phyloP scores from a whole-genome alignment of 257 asterid species.

The Vinca minor region DNA sequence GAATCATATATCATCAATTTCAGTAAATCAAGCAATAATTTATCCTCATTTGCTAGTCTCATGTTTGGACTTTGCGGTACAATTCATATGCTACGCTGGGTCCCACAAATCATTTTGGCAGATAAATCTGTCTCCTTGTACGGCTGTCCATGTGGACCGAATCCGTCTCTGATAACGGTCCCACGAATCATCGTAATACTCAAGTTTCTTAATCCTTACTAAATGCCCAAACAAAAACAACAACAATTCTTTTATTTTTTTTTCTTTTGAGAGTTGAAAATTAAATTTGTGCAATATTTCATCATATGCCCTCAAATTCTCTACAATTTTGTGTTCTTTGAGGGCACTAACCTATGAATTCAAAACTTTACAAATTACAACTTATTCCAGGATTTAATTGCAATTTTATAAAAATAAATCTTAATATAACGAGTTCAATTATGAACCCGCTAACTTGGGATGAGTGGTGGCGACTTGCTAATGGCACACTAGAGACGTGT shows the following conservation, averaged over 20 bases:
- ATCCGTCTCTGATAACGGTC: background rate
- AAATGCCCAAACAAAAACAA: background rate
- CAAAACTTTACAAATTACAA: no score
- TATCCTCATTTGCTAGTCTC: constrained; percentile 17
- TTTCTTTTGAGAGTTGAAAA: no score
- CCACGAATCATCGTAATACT: constrained; percentile 3
- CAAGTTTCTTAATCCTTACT: constrained; percentile 7
- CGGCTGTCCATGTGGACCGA: constrained; percentile 16
- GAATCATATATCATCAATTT: constrained; percentile 10
- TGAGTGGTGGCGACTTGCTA: no score
- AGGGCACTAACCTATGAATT: no score
- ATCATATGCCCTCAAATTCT: no score
- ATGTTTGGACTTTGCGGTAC: constrained; percentile 16
- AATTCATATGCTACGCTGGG: constrained; percentile 3
- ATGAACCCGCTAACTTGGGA: no score
- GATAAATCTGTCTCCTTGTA: constrained; percentile 6
- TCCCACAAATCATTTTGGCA: background rate
- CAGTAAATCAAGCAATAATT: constrained; percentile 50
- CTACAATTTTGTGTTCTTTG: no score
- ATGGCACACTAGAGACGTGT: no score
- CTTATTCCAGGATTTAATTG: no score
- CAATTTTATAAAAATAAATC: no score
- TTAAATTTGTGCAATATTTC: no score
- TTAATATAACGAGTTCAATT: no score
- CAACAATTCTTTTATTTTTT: background rate